These are phyloP conservation scores for Meredithiella fracta DNA, from an alignment of 2,329 filamentous ascomycete genomes.

Conservation along the genomic window DNA sequence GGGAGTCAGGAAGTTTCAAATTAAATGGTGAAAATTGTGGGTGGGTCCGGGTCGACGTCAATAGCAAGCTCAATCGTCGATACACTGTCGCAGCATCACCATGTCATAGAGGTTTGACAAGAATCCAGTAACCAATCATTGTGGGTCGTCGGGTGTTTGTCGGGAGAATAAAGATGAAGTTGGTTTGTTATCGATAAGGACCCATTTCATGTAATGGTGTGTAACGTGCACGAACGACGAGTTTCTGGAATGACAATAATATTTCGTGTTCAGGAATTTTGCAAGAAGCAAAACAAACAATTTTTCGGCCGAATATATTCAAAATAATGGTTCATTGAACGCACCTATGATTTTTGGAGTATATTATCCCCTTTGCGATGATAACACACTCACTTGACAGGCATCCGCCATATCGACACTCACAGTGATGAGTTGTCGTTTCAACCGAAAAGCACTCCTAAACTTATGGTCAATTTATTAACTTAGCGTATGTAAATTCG, in stretches of 20 bases:
- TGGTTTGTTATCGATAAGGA: neutral
- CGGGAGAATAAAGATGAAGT: neutral
- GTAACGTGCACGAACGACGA: neutral
- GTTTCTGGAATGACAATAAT: neutral
- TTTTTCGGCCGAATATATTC: no score
- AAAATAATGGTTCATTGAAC: no score
- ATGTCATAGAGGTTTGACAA: conserved; percentile 3
- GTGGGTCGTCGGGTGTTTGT: neutral
- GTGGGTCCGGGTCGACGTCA: neutral
- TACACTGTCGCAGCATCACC: neutral
- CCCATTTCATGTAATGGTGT: neutral
- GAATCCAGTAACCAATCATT: conserved; percentile 1
- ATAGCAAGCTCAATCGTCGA: neutral
- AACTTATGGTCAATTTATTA: no score
- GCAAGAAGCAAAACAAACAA: no score
- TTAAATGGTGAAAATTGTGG: neutral
- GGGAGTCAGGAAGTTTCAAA: neutral
- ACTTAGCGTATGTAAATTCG: no score
- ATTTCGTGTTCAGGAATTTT: no score
- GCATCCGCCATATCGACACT: no score
- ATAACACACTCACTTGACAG: no score
- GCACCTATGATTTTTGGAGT: no score
- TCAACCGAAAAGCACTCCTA: no score
- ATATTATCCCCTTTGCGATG: no score
- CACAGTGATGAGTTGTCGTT: no score